Conservation (phyloP, 768 basidiomycete genomes). For the Melanogaster broomeanus region DNA sequence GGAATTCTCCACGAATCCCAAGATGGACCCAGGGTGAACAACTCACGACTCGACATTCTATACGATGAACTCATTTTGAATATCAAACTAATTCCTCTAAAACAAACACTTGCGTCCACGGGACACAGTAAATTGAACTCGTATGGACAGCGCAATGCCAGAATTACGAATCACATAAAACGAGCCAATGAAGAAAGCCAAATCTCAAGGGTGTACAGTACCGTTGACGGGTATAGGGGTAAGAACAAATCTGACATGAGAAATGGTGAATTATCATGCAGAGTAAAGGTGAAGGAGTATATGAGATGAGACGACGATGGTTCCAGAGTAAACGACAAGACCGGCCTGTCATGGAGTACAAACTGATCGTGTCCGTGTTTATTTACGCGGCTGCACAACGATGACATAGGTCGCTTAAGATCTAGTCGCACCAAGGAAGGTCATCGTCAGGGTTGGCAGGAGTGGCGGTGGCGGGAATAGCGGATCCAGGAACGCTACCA, state of each 20-base stretch:
- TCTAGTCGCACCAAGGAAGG: conserved; percentile 54
- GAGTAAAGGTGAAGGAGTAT: conserved; percentile 5
- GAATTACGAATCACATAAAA: conserved; percentile 26
- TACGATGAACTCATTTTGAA: too few relatives aligned
- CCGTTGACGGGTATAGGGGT: conserved; percentile 25
- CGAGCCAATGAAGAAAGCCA: conserved; percentile 4
- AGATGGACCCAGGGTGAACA: too few relatives aligned
- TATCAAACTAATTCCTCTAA: background rate
- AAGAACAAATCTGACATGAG: conserved; percentile 6
- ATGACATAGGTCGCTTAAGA: background rate
- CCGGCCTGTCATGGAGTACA: conserved; percentile 25
- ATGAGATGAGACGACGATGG: background rate
- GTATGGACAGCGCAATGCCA: conserved; percentile 27
- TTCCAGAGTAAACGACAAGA: conserved; percentile 22
- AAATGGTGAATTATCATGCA: background rate
- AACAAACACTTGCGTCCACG: conserved; percentile 9
- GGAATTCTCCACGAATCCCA: too few relatives aligned
- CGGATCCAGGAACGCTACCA: conserved; percentile 26
- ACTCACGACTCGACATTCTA: too few relatives aligned
- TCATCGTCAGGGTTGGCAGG: conserved; percentile 37
- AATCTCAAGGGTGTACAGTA: conserved; percentile 4
- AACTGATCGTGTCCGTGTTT: background rate
- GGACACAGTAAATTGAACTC: conserved; percentile 18
- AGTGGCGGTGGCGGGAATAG: conserved; percentile 35
- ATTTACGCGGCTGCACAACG: background rate